Evolutionary conservation across 2,329 filamentous ascomycete genomes (phyloP), one percentile per base, ranked within the genome.

Genomic region (Lecanosticta acicola): DNA sequence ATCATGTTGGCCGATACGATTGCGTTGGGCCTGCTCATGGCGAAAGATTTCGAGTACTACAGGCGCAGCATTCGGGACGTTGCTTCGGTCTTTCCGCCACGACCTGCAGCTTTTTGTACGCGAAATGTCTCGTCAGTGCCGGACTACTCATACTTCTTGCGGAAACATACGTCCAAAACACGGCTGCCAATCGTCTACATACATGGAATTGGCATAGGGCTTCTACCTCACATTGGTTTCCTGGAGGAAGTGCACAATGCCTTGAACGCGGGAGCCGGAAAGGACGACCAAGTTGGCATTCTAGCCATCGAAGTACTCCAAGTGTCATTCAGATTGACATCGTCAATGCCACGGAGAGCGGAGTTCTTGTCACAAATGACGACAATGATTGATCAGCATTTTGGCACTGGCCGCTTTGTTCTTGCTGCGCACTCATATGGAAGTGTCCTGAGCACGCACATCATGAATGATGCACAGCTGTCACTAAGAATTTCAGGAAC

Each of bases 261-360:
- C 8, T 24, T 57, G 18, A 60, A 62, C 38, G 29, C 43, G 17
- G 44, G 47, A 13, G 46, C 43, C 14, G 13, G 17, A 9, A 44
- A 50, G 11, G 66, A 73, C 43, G 73, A 70, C 9, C 66, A 76
- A 46, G 67, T 82, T n/a, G 81, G 82, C 17, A 72, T 85, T 46
- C 75, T 86, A 36, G 80, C 78, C 3, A 53, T 85, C 13, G 83
- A 86, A 63, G 68, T 83, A n/a, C 71, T 85, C 45, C 77, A 80
- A 20, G 72, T 86, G 35, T 83, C 78, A 38, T 81, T 78, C 55
- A 75, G 83, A 39, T 71, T 85, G 16, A 81, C 81, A 0, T 58
- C 66, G 16, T 66, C 75, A 0, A 77, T 79, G 2, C 68, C 79
- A 2, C 60, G 61, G 17, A 75, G 72, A 43, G 60, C 71, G 2